phyloP scores from a whole-genome alignment of 2,329 filamentous ascomycete species.

The Cordyceps javanica region DNA sequence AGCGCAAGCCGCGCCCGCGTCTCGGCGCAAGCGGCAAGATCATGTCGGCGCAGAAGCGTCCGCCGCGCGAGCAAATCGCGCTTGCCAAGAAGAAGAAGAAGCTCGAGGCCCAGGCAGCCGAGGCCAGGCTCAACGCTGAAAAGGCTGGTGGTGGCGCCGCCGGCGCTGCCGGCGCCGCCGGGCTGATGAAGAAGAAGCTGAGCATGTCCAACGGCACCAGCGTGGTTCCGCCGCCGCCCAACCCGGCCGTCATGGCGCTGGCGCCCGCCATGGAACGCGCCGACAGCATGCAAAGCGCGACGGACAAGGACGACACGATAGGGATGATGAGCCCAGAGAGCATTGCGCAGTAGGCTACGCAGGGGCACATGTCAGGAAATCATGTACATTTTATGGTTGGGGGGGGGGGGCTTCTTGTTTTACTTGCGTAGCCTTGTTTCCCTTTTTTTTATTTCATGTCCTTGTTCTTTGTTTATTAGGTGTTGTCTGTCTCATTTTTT shows the following conservation, averaged over 20 bases:
- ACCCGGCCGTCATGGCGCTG: conserved; percentile 34
- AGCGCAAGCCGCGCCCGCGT: conserved; percentile 66
- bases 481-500: not conserved
- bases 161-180: conserved; percentile 26
- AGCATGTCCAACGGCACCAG: conserved; percentile 15
- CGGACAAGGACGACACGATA: conserved; percentile 60
- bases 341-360: conserved; percentile 41
- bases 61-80: conserved; percentile 74
- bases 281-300: conserved; percentile 56
- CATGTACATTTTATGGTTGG: conserved; percentile 1
- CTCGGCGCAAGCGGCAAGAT: conserved; percentile 75
- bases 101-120: conserved; percentile 54
- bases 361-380: not conserved
- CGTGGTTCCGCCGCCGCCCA: conserved; percentile 28
- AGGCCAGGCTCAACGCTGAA: conserved; percentile 32
- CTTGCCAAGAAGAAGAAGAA: conserved; percentile 87
- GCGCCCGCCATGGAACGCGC: conserved; percentile 50
- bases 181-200: conserved; percentile 49
- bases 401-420: not conserved
- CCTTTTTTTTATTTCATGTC: not conserved
- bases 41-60: conserved; percentile 74
- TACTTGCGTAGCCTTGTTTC: too few species aligned
- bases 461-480: not conserved
- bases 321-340: conserved; percentile 85
- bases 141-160: conserved; percentile 24